phyloP scores from a whole-genome alignment of 257 asterid genomes.

The Catharanthus roseus region DNA sequence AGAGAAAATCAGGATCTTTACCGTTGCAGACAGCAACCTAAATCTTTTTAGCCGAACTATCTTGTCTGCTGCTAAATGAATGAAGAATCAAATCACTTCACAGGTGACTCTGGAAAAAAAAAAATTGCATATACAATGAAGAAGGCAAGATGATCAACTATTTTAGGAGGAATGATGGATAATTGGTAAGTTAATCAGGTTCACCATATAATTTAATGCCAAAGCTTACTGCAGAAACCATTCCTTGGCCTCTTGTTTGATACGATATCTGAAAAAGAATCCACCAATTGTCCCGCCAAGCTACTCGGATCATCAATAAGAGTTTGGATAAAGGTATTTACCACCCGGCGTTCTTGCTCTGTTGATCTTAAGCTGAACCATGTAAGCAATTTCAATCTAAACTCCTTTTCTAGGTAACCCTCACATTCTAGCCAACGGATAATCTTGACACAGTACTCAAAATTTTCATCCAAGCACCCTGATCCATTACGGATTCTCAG shows the following conservation, averaged over 20 bases:
- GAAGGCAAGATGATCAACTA: slow-evolving; percentile 23
- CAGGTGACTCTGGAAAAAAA: slow-evolving; percentile 11
- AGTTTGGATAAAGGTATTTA: slow-evolving; percentile 75
- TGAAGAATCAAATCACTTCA: slow-evolving; percentile 23
- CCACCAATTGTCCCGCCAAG: slow-evolving; percentile 70
- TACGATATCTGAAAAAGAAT: slow-evolving; percentile 39
- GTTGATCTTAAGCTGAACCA: slow-evolving; percentile 91
- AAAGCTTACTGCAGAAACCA: slow-evolving; percentile 45
- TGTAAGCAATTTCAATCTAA: slow-evolving; percentile 77
- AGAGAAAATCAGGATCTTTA: slow-evolving; percentile 11
- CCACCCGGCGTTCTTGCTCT: slow-evolving; percentile 89
- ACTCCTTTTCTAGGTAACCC: slow-evolving; percentile 68
- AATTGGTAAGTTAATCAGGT: slow-evolving; percentile 9
- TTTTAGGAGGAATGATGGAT: slow-evolving; percentile 14
- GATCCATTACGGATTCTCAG: slow-evolving; percentile 36
- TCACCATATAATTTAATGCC: slow-evolving; percentile 32
- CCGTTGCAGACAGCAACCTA: slow-evolving; percentile 12
- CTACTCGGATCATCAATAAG: slow-evolving; percentile 70
- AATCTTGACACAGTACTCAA: slow-evolving; percentile 75
- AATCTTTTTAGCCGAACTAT: slow-evolving; percentile 9
- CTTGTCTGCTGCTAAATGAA: slow-evolving; percentile 21
- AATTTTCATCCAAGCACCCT: slow-evolving; percentile 66
- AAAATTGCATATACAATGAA: slow-evolving; percentile 28
- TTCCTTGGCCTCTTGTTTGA: slow-evolving; percentile 42
- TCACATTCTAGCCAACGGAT: slow-evolving; percentile 91